phyloP scores from a whole-genome alignment of 805 yeast species.

The Candida nitratophila region DNA sequence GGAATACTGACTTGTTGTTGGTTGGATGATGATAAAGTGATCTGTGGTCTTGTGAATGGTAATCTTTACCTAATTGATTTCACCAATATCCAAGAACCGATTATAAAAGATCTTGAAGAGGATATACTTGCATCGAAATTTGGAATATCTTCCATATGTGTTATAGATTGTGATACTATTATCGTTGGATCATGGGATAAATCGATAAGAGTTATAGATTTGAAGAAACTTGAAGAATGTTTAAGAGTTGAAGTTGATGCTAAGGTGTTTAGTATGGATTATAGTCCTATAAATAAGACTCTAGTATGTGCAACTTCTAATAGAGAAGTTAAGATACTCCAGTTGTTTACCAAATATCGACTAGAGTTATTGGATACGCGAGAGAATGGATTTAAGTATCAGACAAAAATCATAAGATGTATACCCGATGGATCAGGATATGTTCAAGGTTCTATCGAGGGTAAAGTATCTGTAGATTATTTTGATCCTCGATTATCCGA shows the following conservation, averaged over 20 bases:
- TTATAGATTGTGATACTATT: constrained; percentile 20
- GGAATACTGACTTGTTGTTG: background rate
- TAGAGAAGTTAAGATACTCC: constrained; percentile 49
- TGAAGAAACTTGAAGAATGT: constrained; percentile 18
- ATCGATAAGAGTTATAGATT: constrained; percentile 40
- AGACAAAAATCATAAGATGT: constrained; percentile 48
- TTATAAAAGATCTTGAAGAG: background rate
- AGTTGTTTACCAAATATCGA: constrained; percentile 33
- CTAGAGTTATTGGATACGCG: constrained; percentile 39
- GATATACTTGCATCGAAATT: background rate
- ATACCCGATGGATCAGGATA: constrained; percentile 53
- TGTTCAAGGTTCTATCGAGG: constrained; percentile 72
- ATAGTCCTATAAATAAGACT: constrained; percentile 26
- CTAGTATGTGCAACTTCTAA: constrained; percentile 43
- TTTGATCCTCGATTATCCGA: constrained; percentile 34
- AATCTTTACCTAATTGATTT: background rate
- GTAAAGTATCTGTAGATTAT: constrained; percentile 70
- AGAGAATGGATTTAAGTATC: constrained; percentile 62
- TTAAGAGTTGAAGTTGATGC: constrained; percentile 24
- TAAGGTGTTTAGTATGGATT: constrained; percentile 58
- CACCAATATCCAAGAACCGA: background rate
- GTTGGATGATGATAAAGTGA: background rate
- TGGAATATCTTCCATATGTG: background rate
- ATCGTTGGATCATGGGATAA: constrained; percentile 63
- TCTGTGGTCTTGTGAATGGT: background rate